These are phyloP conservation scores for Picochlorum sp. DNA, from an alignment of 139 green algal genomes.

Conservation along the genomic window DNA sequence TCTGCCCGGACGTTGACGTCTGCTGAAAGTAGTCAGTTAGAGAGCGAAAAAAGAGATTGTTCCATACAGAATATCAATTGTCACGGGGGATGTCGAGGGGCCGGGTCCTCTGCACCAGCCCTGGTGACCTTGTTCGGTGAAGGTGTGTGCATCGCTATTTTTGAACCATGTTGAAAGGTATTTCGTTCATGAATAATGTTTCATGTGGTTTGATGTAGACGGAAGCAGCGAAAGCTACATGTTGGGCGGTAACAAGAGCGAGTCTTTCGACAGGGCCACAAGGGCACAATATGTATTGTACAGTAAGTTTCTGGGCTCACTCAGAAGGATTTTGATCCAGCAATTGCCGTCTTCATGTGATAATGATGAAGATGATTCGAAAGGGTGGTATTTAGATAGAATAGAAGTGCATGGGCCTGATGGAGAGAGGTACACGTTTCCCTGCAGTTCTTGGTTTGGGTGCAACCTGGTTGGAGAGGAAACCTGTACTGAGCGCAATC, in stretches of 20 bases:
- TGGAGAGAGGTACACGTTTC: slow-evolving; percentile 51
- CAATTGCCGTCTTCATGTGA: slow-evolving; percentile 16
- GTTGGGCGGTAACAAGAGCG: slow-evolving; percentile 16
- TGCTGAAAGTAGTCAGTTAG: neutral
- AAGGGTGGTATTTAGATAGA: slow-evolving; percentile 21
- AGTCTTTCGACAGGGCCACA: slow-evolving; percentile 43
- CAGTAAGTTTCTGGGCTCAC: slow-evolving; percentile 29
- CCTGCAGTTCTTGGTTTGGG: slow-evolving; percentile 73
- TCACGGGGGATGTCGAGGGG: slow-evolving; percentile 77
- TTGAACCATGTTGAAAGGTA: no score
- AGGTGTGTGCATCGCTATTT: slow-evolving; percentile 6
- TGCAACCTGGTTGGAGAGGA: neutral
- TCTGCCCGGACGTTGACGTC: no score
- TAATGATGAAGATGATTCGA: neutral
- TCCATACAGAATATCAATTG: slow-evolving; percentile 37
- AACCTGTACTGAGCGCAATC: slow-evolving; percentile 9
- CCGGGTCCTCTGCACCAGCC: slow-evolving; percentile 47
- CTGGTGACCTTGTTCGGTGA: slow-evolving; percentile 22
- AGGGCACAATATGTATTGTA: slow-evolving; percentile 40
- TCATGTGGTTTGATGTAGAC: neutral
- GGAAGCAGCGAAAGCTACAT: slow-evolving; percentile 32
- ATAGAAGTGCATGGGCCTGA: slow-evolving; percentile 26
- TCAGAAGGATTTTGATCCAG: slow-evolving; percentile 39
- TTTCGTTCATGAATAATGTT: neutral
- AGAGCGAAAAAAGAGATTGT: neutral